These are phyloP conservation scores for Leishmania amazonensis DNA, from an alignment of 208 protist species.

Conservation along the genomic window DNA sequence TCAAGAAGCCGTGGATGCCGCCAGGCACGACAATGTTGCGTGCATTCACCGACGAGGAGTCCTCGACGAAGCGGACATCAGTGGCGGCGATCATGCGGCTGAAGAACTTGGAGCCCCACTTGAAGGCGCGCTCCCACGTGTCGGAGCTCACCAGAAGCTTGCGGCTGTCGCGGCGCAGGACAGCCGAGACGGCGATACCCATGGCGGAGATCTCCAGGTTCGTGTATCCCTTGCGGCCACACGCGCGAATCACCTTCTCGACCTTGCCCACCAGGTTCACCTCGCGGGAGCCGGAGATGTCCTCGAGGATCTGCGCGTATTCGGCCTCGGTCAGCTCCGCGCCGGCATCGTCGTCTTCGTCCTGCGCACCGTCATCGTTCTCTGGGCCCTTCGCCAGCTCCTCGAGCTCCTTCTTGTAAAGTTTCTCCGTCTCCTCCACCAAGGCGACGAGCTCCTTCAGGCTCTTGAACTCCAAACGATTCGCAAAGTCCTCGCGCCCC, in stretches of 20 bases:
- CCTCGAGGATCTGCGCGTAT: slow-evolving; percentile 29
- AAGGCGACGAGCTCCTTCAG: slow-evolving; percentile 58
- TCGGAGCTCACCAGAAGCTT: slow-evolving; percentile 48
- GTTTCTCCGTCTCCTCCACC: slow-evolving; percentile 29
- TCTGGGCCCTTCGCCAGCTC: slow-evolving; percentile 44
- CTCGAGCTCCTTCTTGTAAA: slow-evolving; percentile 34
- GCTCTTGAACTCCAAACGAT: slow-evolving; percentile 43
- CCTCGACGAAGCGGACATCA: slow-evolving; percentile 45
- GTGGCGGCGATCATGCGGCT: slow-evolving; percentile 43
- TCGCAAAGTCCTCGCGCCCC: slow-evolving; percentile 50
- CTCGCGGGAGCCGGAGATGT: slow-evolving; percentile 28
- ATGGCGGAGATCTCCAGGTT: slow-evolving; percentile 60
- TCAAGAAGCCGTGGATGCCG: slow-evolving; percentile 53
- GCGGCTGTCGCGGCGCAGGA: slow-evolving; percentile 53
- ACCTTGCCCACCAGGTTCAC: slow-evolving; percentile 48
- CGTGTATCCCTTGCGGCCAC: slow-evolving; percentile 42
- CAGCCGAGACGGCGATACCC: slow-evolving; percentile 42
- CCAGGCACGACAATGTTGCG: slow-evolving; percentile 50
- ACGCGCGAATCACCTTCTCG: slow-evolving; percentile 46
- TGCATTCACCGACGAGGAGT: slow-evolving; percentile 22
- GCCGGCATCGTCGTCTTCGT: slow-evolving; percentile 32
- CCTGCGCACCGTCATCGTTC: slow-evolving; percentile 37
- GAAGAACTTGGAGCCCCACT: slow-evolving; percentile 39
- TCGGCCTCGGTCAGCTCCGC: slow-evolving; percentile 33
- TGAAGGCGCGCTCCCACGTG: slow-evolving; percentile 56